A percentile compares a stretch with the other conserved stretches of the same genome.
phyloP scores from a whole-genome alignment of 305 asterid species.

The Fraxinus paxiana region DNA sequence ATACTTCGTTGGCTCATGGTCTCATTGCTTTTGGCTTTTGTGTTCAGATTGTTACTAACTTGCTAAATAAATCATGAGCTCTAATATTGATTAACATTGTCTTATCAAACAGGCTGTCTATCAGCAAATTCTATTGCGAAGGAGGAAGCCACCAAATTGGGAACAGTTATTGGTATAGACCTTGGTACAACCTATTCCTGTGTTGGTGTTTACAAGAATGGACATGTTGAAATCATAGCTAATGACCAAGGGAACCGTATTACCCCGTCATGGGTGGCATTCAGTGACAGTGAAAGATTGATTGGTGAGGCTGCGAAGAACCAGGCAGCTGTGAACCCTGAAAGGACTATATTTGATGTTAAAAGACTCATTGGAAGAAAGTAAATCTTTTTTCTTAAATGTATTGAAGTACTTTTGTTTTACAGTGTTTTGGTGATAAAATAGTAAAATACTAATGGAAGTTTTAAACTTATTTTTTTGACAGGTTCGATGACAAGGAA shows the following conservation, averaged over 20 bases:
- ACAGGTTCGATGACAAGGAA: slow-evolving; percentile 51
- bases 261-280: slow-evolving; percentile 54
- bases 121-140: slow-evolving; percentile 38
- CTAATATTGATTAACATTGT: slow-evolving; percentile 1
- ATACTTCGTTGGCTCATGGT: not conserved
- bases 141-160: slow-evolving; percentile 36
- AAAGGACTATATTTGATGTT: slow-evolving; percentile 50
- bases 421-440: not conserved
- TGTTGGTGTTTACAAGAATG: slow-evolving; percentile 50
- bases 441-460: not conserved
- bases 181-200: slow-evolving; percentile 52
- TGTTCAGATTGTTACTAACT: not conserved
- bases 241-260: slow-evolving; percentile 38
- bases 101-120: slow-evolving; percentile 33
- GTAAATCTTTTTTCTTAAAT: slow-evolving; percentile 21
- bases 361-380: slow-evolving; percentile 54
- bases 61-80: not conserved
- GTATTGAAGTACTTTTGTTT: not conserved
- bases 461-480: not conserved
- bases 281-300: slow-evolving; percentile 43
- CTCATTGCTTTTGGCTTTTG: not conserved
- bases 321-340: slow-evolving; percentile 45
- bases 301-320: slow-evolving; percentile 58
- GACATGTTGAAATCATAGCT: slow-evolving; percentile 38
- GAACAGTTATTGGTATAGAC: slow-evolving; percentile 44